Evolutionary conservation across 2,329 filamentous ascomycete genomes (phyloP).

Genomic region (Pseudophaeomoniella oleicola): DNA sequence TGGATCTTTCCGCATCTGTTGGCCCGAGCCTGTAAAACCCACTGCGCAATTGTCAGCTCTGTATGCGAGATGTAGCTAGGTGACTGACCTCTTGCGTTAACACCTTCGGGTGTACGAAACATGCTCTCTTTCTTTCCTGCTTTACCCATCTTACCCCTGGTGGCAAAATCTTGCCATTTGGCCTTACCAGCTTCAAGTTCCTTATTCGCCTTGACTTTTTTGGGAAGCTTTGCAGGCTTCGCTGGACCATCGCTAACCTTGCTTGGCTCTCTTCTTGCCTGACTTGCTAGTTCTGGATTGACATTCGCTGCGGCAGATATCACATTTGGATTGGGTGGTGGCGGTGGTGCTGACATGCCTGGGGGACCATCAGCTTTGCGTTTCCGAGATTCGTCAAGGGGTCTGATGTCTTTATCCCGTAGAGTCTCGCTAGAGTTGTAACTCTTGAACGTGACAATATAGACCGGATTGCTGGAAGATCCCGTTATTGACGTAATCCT

Average conservation of each 20-base stretch:
- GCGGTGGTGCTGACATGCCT: conserved; percentile 24
- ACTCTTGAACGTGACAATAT: conserved; percentile 87
- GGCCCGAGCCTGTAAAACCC: conserved; percentile 89
- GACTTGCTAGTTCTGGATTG: conserved; percentile 48
- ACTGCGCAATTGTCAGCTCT: conserved; percentile 41
- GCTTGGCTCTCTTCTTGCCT: conserved; percentile 48
- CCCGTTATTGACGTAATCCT: conserved; percentile 89
- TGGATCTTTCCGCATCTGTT: conserved; percentile 87
- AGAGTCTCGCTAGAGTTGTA: conserved; percentile 72
- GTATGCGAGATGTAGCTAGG: conserved; percentile 4
- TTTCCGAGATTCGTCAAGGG: conserved; percentile 59
- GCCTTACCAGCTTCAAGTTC: conserved; percentile 80
- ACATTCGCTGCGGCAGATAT: conserved; percentile 54
- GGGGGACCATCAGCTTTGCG: conserved; percentile 68
- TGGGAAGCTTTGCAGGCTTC: conserved; percentile 52
- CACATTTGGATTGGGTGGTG: conserved; percentile 34
- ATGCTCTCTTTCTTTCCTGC: conserved; percentile 80
- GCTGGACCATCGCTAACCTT: conserved; percentile 46
- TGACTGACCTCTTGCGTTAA: conserved; percentile 65
- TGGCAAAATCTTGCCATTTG: conserved; percentile 89
- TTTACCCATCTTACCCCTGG: conserved; percentile 52
- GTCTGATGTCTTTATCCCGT: conserved; percentile 68
- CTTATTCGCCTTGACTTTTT: conserved; percentile 75
- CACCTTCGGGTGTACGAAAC: conserved; percentile 82
- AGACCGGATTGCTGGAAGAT: conserved; percentile 78